These are phyloP conservation scores for Rubia yunnanensis DNA, from an alignment of 257 asterid genomes.

Conservation along the genomic window DNA sequence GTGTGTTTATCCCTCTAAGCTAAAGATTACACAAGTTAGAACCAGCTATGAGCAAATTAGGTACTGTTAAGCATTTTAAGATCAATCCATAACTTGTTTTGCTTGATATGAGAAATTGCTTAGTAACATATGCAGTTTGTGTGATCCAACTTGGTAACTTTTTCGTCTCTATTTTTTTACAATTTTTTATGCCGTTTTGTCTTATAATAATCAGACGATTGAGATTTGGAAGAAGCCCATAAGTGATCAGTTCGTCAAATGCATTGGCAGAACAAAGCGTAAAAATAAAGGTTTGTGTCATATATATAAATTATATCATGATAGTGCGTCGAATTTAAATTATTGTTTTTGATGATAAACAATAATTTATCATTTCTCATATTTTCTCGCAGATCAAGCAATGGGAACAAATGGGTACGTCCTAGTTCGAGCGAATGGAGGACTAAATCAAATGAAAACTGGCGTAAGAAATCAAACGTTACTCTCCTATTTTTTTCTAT, in stretches of 20 bases:
- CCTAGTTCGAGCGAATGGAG: slow-evolving; percentile 35
- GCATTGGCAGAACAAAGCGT: slow-evolving; percentile 18
- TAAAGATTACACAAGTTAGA: no score
- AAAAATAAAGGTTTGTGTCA: slow-evolving; percentile 18
- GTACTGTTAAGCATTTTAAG: no score
- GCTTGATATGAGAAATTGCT: no score
- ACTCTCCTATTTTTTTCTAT: no score
- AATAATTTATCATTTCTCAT: no score
- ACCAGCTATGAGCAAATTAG: no score
- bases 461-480: slow-evolving; percentile 24
- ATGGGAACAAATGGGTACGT: slow-evolving; percentile 25
- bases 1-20: no score
- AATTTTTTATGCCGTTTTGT: not conserved
- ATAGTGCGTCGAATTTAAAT: no score
- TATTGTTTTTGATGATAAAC: not conserved
- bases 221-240: slow-evolving; percentile 25
- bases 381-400: slow-evolving; percentile 13
- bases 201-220: slow-evolving; percentile 4
- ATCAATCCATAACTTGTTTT: no score
- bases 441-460: slow-evolving; percentile 37
- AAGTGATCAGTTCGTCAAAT: slow-evolving; percentile 20
- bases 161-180: not conserved
- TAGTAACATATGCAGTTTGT: no score
- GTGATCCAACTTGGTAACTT: no score
- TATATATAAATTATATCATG: not conserved